Percentiles rank a stretch among this genome's conserved stretches.
These are phyloP conservation scores for Spergularia azorica DNA, from an alignment of 179 eudicot species.

Conservation along the genomic window DNA sequence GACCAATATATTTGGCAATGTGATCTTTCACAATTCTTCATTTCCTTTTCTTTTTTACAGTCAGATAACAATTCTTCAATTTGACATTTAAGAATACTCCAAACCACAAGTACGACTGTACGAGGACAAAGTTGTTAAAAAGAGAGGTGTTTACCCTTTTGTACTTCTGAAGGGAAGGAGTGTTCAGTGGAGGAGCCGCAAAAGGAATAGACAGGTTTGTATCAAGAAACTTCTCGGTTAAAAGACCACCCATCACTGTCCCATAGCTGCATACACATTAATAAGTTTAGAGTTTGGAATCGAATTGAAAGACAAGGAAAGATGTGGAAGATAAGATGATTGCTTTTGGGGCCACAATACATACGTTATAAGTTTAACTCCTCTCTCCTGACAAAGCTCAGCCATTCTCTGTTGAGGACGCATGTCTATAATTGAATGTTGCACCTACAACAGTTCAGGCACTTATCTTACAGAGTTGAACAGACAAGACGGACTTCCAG, in stretches of 20 bases:
- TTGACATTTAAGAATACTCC: too few relatives aligned
- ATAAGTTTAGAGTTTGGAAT: neutral
- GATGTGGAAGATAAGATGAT: neutral
- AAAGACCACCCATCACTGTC: constrained; percentile 95
- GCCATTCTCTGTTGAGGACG: constrained; percentile 99
- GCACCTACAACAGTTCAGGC: constrained; percentile 65
- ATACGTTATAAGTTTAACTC: constrained; percentile 97
- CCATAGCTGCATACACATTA: constrained; percentile 67
- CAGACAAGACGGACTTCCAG: neutral
- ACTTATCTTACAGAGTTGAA: constrained; percentile 2
- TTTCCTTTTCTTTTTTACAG: too few relatives aligned
- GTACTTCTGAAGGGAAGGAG: constrained; percentile 98
- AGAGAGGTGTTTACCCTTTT: constrained; percentile 60
- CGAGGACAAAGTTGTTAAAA: neutral
- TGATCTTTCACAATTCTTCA: too few relatives aligned
- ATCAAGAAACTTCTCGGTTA: constrained; percentile 92
- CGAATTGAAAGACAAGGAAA: neutral
- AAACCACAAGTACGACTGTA: too few relatives aligned
- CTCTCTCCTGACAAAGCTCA: constrained; percentile 85
- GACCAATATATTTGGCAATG: too few relatives aligned
- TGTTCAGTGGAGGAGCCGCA: constrained; percentile 89
- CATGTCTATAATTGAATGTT: constrained; percentile 96
- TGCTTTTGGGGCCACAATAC: constrained; percentile 23
- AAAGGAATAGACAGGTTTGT: constrained; percentile 90
- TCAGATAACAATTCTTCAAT: too few relatives aligned